Percentiles rank a stretch among this genome's conserved stretches.
phyloP scores from a whole-genome alignment of 805 yeast species.

The Candida dajiaensis region DNA sequence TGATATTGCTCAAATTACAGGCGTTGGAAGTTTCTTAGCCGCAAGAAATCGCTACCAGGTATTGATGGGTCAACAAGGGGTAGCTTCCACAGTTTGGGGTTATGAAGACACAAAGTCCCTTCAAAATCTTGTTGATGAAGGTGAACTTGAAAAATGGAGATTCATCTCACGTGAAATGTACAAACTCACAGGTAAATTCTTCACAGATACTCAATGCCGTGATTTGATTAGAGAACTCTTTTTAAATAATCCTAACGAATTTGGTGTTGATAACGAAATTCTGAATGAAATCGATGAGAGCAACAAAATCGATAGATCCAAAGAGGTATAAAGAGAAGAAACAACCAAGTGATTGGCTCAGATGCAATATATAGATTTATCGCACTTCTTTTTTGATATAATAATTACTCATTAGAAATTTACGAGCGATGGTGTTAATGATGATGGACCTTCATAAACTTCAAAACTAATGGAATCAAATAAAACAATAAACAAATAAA shows the following conservation, averaged over 20 bases:
- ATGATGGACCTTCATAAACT: neutral
- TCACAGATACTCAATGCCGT: conserved; percentile 49
- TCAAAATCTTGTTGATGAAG: conserved; percentile 54
- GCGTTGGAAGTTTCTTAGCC: conserved; percentile 61
- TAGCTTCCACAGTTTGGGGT: conserved; percentile 61
- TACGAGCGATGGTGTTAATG: too few relatives aligned
- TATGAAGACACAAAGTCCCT: conserved; percentile 46
- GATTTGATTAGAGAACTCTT: conserved; percentile 48
- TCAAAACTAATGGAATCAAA: neutral
- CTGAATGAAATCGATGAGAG: conserved; percentile 26
- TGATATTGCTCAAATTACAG: conserved; percentile 61
- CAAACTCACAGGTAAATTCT: conserved; percentile 41
- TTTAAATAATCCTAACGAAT: conserved; percentile 46
- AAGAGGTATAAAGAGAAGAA: neutral
- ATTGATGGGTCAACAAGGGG: conserved; percentile 77
- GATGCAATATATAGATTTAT: neutral
- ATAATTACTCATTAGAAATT: too few relatives aligned
- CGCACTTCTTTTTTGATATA: neutral
- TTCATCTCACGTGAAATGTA: conserved; percentile 57
- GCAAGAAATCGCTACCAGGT: conserved; percentile 78
- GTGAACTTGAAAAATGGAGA: conserved; percentile 66
- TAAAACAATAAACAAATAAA: neutral
- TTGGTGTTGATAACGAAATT: conserved; percentile 49
- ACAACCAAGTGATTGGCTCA: neutral
- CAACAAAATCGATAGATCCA: neutral